phyloP scores from a whole-genome alignment of 306 rosid genomes.

The Dryas octopetala region DNA sequence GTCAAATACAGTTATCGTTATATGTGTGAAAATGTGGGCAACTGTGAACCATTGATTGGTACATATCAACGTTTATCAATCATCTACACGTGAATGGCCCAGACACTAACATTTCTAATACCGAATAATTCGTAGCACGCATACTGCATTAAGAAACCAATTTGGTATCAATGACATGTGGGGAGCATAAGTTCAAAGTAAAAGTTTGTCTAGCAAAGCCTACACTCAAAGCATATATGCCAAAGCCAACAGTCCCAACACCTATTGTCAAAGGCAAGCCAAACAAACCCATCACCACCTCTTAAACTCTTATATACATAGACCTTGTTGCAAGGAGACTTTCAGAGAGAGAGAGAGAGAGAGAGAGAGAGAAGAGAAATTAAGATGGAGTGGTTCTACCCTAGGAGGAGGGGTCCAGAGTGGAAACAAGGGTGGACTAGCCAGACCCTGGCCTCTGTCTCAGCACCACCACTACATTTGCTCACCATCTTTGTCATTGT shows the following conservation, averaged over 20 bases:
- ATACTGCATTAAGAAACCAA: constrained; percentile 12
- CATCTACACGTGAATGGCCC: too few relatives aligned
- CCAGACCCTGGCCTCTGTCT: constrained; percentile 51
- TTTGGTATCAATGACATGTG: constrained; percentile 35
- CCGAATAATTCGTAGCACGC: background rate
- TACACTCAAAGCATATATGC: constrained; percentile 87
- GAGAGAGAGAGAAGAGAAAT: constrained; percentile 11
- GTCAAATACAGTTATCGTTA: too few relatives aligned
- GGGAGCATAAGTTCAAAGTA: constrained; percentile 35
- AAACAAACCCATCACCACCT: background rate
- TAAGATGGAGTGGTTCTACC: constrained; percentile 57
- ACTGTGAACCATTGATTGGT: too few relatives aligned
- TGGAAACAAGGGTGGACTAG: constrained; percentile 62
- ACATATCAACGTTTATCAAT: too few relatives aligned
- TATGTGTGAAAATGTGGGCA: too few relatives aligned
- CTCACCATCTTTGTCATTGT: constrained; percentile 66
- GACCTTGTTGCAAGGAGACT: background rate
- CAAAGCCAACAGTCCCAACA: constrained; percentile 31
- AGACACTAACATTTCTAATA: too few relatives aligned
- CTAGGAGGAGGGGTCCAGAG: constrained; percentile 62
- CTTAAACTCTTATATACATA: constrained; percentile 10
- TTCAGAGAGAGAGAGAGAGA: background rate
- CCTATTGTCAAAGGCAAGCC: constrained; percentile 30
- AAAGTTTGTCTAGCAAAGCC: constrained; percentile 26
- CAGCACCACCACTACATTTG: constrained; percentile 59